Base-by-base conservation (phyloP, 192 early-diverging fungal genomes). In the Cetraspora pellucida region DNA sequence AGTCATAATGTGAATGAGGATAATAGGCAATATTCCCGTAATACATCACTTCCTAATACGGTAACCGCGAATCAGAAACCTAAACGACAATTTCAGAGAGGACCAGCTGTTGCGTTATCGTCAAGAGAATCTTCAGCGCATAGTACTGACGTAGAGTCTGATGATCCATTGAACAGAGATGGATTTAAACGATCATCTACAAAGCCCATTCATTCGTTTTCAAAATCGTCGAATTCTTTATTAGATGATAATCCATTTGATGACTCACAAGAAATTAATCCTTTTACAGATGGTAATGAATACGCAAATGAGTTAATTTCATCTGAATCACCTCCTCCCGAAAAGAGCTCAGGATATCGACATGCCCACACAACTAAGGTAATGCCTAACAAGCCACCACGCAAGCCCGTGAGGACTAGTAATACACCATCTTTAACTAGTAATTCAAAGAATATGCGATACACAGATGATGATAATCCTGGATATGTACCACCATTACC, bases 231-330 rank as follows among this genome's bases (percentile, higher is more conserved):
- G 8, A 58, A 49, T 60, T 16, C 7, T 8, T 68, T 25, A 31
- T 44, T 28, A n/a, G 7, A 50, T 70, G 45, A 52, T 23, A 28
- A 75, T 19, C 74, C 74, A 28, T 75, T 75, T 64, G 59, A 75
- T 31, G 74, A 75, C 31, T 55, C 47, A 10, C 50, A 72, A 52
- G 70, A 6, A 72, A 23, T 44, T 52, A 52, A 72, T 49, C 74
- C 74, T 13, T 75, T 75, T 31, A 46, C 74, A 4, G 74, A 75
- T 75, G 21, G 46, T 37, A 75, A 75, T 64, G 73, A 47, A 28
- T 23, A 27, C 9, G 47, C n/a, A 14, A 70, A 70, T 70, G 68
- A 50, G 16, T 6, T 37, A 37, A 37, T 37, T 37, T 37, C n/a
- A 27, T 60, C 25, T 61, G 25, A 31, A 31, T 16, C 27, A 8